These are phyloP conservation scores for Suhomyces vadensis DNA, from an alignment of 805 yeast species.

Conservation along the genomic window DNA sequence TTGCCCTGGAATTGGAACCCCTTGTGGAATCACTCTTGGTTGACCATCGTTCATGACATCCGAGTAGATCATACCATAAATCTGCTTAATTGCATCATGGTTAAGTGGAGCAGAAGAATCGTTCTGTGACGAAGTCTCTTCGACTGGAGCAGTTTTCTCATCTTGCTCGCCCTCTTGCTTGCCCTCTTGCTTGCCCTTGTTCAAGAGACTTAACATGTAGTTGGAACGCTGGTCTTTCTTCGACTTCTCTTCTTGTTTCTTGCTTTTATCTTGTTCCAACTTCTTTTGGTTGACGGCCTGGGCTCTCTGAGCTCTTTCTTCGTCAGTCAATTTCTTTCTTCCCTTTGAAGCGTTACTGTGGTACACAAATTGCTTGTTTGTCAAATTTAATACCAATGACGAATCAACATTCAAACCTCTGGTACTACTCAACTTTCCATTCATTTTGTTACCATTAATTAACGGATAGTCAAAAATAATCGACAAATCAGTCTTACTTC, in stretches of 20 bases:
- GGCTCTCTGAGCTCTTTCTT: slow-evolving; percentile 19
- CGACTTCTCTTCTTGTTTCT: slow-evolving; percentile 10
- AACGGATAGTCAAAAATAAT: slow-evolving; percentile 83
- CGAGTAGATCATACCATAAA: slow-evolving; percentile 45
- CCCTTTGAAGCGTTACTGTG: slow-evolving; percentile 65
- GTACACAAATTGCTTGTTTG: slow-evolving; percentile 71
- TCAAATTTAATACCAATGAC: slow-evolving; percentile 74
- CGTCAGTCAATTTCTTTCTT: slow-evolving; percentile 29
- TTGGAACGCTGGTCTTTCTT: slow-evolving; percentile 26
- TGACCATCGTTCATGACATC: slow-evolving; percentile 44
- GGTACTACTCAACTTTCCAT: slow-evolving; percentile 71
- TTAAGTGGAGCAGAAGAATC: slow-evolving; percentile 20
- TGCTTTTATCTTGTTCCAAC: slow-evolving; percentile 11
- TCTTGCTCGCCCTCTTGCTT: background rate
- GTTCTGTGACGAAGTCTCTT: slow-evolving; percentile 5
- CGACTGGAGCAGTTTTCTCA: slow-evolving; percentile 7
- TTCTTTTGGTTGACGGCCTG: slow-evolving; percentile 7
- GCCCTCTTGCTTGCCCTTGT: slow-evolving; percentile 15
- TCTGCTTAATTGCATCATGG: slow-evolving; percentile 38
- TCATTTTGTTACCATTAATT: slow-evolving; percentile 78
- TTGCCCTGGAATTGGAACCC: slow-evolving; percentile 8
- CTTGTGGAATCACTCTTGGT: slow-evolving; percentile 9
- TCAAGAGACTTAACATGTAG: slow-evolving; percentile 33
- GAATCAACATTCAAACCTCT: slow-evolving; percentile 87
- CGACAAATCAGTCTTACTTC: slow-evolving; percentile 65